Conservation (phyloP, 139 green algal species). For the Microglena sp. region DNA sequence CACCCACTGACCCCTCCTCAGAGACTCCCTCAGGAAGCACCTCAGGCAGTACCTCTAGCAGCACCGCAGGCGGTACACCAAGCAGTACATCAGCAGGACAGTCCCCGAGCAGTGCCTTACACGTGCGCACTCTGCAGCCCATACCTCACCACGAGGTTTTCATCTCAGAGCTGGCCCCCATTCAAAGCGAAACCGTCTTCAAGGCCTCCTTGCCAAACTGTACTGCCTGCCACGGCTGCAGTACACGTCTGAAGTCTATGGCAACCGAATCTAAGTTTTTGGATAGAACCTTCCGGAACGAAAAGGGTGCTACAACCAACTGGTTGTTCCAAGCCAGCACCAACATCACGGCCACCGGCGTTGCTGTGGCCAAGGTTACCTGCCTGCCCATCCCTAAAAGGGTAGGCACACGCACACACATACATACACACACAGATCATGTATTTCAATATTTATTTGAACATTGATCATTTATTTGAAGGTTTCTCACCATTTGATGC, state of each 20-base stretch:
- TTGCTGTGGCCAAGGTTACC: constrained; percentile 7
- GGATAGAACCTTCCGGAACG: constrained; percentile 3
- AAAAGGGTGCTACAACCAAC: constrained; percentile 5
- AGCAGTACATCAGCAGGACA: too few species aligned
- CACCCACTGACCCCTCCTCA: too few species aligned
- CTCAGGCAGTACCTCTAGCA: too few species aligned
- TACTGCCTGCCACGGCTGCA: constrained; percentile 24
- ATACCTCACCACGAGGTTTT: too few species aligned
- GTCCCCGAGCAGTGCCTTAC: too few species aligned
- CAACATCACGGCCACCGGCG: background rate
- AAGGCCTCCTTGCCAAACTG: constrained; percentile 14
- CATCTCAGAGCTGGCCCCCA: background rate
- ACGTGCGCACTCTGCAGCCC: too few species aligned
- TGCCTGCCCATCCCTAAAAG: background rate
- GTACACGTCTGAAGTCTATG: background rate
- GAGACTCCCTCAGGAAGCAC: too few species aligned
- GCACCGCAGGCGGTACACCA: too few species aligned
- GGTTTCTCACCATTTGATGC: too few species aligned
- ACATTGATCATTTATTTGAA: too few species aligned
- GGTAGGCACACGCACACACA: constrained; percentile 1
- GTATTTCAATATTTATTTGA: background rate
- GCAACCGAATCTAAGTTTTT: background rate
- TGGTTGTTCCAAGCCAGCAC: constrained; percentile 8
- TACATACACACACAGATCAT: background rate
- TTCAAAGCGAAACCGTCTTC: too few species aligned